phyloP scores from a whole-genome alignment of 1,284 basidiomycete species.

The Mycosarcoma mackinlayi region DNA sequence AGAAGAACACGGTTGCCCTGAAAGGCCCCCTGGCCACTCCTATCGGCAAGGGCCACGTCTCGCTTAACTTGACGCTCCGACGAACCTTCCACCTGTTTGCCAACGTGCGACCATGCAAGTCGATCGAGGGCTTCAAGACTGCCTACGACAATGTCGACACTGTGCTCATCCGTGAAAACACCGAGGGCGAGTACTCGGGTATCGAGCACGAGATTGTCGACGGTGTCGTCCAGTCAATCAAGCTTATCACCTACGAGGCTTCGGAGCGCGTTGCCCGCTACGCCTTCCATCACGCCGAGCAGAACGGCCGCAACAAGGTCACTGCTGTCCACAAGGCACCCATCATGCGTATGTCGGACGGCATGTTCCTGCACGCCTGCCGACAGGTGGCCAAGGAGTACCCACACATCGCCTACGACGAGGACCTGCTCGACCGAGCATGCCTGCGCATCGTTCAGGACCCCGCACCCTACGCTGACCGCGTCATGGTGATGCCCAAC shows the following conservation, averaged over 20 bases:
- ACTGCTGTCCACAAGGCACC: conserved; percentile 99
- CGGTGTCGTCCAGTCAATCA: conserved; percentile 99
- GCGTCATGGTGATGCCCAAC: conserved; percentile 99
- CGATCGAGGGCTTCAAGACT: conserved; percentile 96
- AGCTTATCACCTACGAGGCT: conserved; percentile 98
- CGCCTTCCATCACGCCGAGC: conserved; percentile 95
- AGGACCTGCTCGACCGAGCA: conserved; percentile 95
- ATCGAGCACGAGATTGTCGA: conserved; percentile 98
- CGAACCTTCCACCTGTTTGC: conserved; percentile 98
- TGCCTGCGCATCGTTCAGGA: conserved; percentile 86
- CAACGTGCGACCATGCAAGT: conserved; percentile 95
- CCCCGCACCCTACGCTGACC: conserved; percentile 91
- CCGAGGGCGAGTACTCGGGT: conserved; percentile 99
- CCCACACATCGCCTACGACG: conserved; percentile 92
- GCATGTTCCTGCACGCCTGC: conserved; percentile 98
- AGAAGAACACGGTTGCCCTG: conserved; percentile 96
- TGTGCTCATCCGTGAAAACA: conserved; percentile 98
- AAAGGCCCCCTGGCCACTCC: conserved; percentile 77
- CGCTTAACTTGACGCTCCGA: conserved; percentile 94
- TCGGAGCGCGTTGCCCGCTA: conserved; percentile 98
- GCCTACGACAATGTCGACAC: conserved; percentile 98
- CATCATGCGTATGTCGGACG: conserved; percentile 99
- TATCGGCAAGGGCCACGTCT: conserved; percentile 99
- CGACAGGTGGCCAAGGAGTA: conserved; percentile 96
- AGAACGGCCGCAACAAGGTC: conserved; percentile 87